phyloP scores from a whole-genome alignment of 2,329 filamentous ascomycete genomes.

The Sporothrix brasiliensis region DNA sequence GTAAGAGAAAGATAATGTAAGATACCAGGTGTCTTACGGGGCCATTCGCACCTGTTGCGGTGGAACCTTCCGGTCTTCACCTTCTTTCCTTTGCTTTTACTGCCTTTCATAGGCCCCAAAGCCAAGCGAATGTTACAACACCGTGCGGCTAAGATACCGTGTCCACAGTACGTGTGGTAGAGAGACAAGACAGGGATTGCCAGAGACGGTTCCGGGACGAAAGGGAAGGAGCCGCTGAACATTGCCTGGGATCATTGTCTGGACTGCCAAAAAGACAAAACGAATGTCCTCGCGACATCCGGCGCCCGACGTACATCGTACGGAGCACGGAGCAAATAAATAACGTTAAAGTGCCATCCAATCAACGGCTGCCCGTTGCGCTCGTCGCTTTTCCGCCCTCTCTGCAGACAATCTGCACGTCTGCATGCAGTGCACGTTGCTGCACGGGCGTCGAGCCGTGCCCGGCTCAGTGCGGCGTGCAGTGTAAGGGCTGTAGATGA shows the following conservation, averaged over 20 bases:
- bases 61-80: too few relatives aligned
- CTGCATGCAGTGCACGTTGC: conserved; percentile 24
- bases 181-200: not conserved
- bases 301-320: not conserved
- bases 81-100: not conserved
- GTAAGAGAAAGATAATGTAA: too few relatives aligned
- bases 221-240: not conserved
- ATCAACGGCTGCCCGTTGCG: not conserved
- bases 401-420: conserved; percentile 19
- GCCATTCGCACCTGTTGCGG: not conserved
- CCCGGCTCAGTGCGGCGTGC: not conserved
- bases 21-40: too few relatives aligned
- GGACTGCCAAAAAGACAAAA: not conserved
- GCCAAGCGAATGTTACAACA: conserved; percentile 26
- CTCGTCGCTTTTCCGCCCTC: not conserved
- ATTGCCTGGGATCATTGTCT: not conserved
- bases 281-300: not conserved
- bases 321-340: conserved; percentile 4
- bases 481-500: not conserved
- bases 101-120: not conserved
- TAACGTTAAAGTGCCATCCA: conserved; percentile 13
- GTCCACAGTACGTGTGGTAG: conserved; percentile 24
- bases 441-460: conserved; percentile 17
- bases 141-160: conserved; percentile 29
- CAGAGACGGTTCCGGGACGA: not conserved